Base-by-base conservation (phyloP, 73 alveolate genomes). In the Paramecium pentaurelia region DNA sequence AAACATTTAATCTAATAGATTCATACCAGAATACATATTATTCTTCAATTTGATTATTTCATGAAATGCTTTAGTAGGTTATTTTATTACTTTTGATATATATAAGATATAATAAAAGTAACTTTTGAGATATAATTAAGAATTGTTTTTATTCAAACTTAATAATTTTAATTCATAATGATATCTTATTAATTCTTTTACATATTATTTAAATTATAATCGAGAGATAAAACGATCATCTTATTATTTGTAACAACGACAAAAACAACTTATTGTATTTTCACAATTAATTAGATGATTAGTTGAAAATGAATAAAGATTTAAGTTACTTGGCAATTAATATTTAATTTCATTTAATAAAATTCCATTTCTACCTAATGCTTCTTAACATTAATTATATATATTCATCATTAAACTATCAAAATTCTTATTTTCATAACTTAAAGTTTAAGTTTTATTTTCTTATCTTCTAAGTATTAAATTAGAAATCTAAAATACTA, bases 61-160 rank as follows among this genome's bases (percentile, higher is more conserved):
- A 80, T 80, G 58, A 22, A 80, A 80, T 44, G 77, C 91, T 18
- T 80, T 45, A 0, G 91, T 80, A 45, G 91, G 91, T 47, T 73
- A 73, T 18, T 73, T 73, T 16, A 73, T 34, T 7, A 73, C 36
- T 73, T 73, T 18, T 37, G 60, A 73, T 12, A 73, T 36, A 38
- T 37, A 73, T 34, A 22, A 6, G 34, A 73, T 73, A 73, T 73
- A 73, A 22, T 20, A 73, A 73, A 73, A 73, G 10, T 54, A 18
- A 36, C 70, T 54, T 54, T 18, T 54, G 0, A 54, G 7, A n/a
- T 54, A 54, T 54, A 18, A 3, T n/a, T 54, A 25, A 2, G 70
- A n/a, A 28, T 12, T 64, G 3, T 64, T 64, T 64, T 20, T 64
- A 12, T 12, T 28, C 4, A 64, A 64, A 27, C 70, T 54, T 34